Evolutionary conservation across 1,139 yeast genomes (phyloP).

Genomic region (Suhomyces maxii): DNA sequence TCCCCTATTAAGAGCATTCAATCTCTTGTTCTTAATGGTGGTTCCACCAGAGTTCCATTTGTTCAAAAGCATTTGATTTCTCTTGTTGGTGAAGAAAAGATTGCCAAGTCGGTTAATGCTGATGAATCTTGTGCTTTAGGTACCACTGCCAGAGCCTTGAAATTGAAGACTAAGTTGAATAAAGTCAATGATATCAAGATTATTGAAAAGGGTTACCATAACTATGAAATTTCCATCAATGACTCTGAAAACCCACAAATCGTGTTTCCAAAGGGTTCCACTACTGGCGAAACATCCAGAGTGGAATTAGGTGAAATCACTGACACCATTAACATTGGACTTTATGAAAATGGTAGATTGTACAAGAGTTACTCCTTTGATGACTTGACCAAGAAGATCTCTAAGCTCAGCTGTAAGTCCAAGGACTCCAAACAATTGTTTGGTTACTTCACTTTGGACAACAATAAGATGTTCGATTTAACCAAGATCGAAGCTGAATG

Average conservation of each 20-base stretch:
- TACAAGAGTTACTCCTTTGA: constrained; percentile 38
- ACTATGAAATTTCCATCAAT: constrained; percentile 40
- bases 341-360: constrained; percentile 57
- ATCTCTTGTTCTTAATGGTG: constrained; percentile 85
- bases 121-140: constrained; percentile 96
- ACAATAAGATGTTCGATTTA: constrained; percentile 52
- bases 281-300: constrained; percentile 26
- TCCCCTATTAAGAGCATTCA: constrained; percentile 41
- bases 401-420: constrained; percentile 46
- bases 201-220: constrained; percentile 53
- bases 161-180: constrained; percentile 43
- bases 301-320: constrained; percentile 35
- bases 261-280: constrained; percentile 47
- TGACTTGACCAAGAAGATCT: constrained; percentile 34
- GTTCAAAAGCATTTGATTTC: constrained; percentile 61
- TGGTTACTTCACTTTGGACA: constrained; percentile 48
- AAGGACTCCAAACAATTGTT: constrained; percentile 32
- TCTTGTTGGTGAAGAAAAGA: constrained; percentile 57
- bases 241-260: constrained; percentile 29
- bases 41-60: constrained; percentile 87
- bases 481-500: constrained; percentile 45
- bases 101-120: constrained; percentile 90
- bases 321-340: constrained; percentile 39
- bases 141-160: constrained; percentile 77
- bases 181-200: constrained; percentile 64